A percentile compares a stretch with the other conserved stretches of the same genome.
These are phyloP conservation scores for Apiospora saccharicola DNA, from an alignment of 2,329 filamentous ascomycete genomes.

Conservation along the genomic window DNA sequence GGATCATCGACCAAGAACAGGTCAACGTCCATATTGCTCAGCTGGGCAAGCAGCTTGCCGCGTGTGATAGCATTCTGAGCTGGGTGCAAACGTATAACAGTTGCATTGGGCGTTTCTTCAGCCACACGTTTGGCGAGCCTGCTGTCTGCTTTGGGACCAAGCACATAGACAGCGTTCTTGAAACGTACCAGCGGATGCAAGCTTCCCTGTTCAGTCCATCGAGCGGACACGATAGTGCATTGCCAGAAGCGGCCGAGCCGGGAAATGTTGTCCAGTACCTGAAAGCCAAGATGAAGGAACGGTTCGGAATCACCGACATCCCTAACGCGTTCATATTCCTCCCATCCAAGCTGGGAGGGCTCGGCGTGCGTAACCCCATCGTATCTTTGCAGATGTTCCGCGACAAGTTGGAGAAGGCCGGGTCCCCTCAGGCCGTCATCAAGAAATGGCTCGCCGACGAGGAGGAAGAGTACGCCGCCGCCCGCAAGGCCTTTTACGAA, in stretches of 20 bases:
- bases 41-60: slow-evolving; percentile 60
- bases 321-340: slow-evolving; percentile 57
- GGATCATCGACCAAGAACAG: slow-evolving; percentile 60
- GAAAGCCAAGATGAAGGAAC: slow-evolving; percentile 40
- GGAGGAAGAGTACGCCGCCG: slow-evolving; percentile 24
- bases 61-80: slow-evolving; percentile 54
- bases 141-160: slow-evolving; percentile 53
- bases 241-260: slow-evolving; percentile 11
- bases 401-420: slow-evolving; percentile 32
- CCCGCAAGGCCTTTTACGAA: slow-evolving; percentile 38
- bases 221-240: slow-evolving; percentile 1
- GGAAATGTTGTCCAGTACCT: slow-evolving; percentile 42
- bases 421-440: slow-evolving; percentile 21
- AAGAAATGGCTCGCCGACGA: slow-evolving; percentile 26
- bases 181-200: slow-evolving; percentile 51
- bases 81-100: slow-evolving; percentile 55
- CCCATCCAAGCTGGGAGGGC: slow-evolving; percentile 53
- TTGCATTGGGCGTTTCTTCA: slow-evolving; percentile 55
- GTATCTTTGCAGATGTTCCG: slow-evolving; percentile 48
- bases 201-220: slow-evolving; percentile 44
- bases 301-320: slow-evolving; percentile 47
- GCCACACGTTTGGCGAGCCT: slow-evolving; percentile 53
- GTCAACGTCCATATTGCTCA: slow-evolving; percentile 62
- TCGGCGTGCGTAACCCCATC: slow-evolving; percentile 56
- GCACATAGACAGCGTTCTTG: slow-evolving; percentile 52